Base-by-base conservation (phyloP, 768 basidiomycete genomes). In the Collybia sp. region DNA sequence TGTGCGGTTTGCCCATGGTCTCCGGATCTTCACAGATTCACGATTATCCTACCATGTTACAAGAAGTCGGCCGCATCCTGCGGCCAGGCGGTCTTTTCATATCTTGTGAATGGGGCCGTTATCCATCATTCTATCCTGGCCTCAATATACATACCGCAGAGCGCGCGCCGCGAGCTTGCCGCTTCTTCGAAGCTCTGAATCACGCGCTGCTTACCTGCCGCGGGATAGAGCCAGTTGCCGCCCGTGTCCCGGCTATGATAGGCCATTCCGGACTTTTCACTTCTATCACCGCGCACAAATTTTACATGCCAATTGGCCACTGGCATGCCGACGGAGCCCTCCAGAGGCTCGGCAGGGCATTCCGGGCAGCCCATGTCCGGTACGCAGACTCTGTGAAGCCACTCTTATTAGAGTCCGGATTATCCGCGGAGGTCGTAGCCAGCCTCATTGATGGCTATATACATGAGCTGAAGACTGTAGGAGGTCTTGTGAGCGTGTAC, bases 21-120 rank as follows among this genome's bases (percentile, higher is more conserved):
- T 31, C 16, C 33, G 9, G 42, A 30, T 57, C 48, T 54, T 42
- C 6, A 37, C 59, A 90, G 88, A 69, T 82, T 12, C 64, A 58
- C 15, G 68, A 82, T 55, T 87, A 83, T 54, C 63, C 62, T 13
- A 56, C 53, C 18, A 61, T 88, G 48, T 54, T 88, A 30, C 56
- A 60, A 16, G 85, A 91, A 59, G 73, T 74, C 12, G 71, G 69
- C 5, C 79, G 89, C 33, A 68, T 89, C 38, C 67, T 92, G 11
- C 77, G 79, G 38, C 77, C 79, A 4, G 82, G 82, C n/a, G 88
- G 88, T 1, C 62, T 90, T 12, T 83, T 88, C 58, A 50, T 85
- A 6, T 81, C 81, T 1, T 72, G 73, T 35, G 87, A 89, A 63
- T 79, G 82, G 72, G 68, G 65, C 31, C 67, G 71, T 18, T 64